phyloP scores from a whole-genome alignment of 1,284 basidiomycete species.

The Athelia sp. region DNA sequence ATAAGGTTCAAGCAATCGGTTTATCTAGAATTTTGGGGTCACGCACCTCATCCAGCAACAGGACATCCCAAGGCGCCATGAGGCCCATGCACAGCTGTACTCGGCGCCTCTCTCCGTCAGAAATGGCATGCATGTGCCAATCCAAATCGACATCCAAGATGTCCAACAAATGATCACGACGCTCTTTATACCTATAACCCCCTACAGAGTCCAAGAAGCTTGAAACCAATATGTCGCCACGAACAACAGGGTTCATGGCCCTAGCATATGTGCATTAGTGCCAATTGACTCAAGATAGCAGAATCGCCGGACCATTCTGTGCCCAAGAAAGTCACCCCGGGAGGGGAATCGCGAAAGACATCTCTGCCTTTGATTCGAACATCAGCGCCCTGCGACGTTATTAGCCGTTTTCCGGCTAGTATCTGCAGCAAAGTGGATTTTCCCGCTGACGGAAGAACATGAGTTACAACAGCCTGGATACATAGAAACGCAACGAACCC shows the following conservation, averaged over 20 bases:
- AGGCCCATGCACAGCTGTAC: slow-evolving; percentile 97
- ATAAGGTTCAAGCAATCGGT: neutral
- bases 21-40: slow-evolving; percentile 4
- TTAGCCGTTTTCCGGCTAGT: slow-evolving; percentile 88
- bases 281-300: neutral
- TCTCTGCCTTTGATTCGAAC: slow-evolving; percentile 77
- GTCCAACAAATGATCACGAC: slow-evolving; percentile 83
- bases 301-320: slow-evolving; percentile 70
- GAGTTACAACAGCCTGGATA: slow-evolving; percentile 7
- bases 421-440: slow-evolving; percentile 96
- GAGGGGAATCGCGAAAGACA: slow-evolving; percentile 74
- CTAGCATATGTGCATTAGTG: slow-evolving; percentile 30
- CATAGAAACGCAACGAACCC: slow-evolving; percentile 40
- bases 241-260: slow-evolving; percentile 96
- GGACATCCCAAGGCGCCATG: slow-evolving; percentile 93
- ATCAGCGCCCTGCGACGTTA: slow-evolving; percentile 51
- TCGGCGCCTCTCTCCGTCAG: slow-evolving; percentile 90
- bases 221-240: slow-evolving; percentile 85
- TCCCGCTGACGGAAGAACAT: slow-evolving; percentile 53
- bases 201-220: slow-evolving; percentile 94
- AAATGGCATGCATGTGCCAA: slow-evolving; percentile 91
- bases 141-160: slow-evolving; percentile 94
- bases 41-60: slow-evolving; percentile 87
- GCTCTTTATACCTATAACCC: slow-evolving; percentile 89
- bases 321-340: slow-evolving; percentile 86